Conservation (phyloP, 192 early-diverging fungal species). For the Podila verticillata region DNA sequence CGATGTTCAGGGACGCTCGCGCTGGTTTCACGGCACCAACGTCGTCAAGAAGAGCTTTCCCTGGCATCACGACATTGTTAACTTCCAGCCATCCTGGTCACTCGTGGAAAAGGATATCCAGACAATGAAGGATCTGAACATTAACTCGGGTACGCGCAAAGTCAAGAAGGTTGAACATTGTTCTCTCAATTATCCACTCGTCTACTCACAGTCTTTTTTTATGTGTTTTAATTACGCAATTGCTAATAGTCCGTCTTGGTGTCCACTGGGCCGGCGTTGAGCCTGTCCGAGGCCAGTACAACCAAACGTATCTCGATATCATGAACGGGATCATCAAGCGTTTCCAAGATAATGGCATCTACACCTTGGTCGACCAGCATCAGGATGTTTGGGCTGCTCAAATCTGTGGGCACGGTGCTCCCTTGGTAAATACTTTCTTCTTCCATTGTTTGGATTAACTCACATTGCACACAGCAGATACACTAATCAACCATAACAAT, state of each 20-base stretch:
- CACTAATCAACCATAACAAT: not conserved
- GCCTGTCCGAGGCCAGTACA: conserved; percentile 65
- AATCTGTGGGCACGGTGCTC: conserved; percentile 64
- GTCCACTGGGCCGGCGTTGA: conserved; percentile 75
- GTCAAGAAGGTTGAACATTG: too few species aligned
- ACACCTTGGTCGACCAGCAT: conserved; percentile 72
- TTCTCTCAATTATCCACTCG: too few species aligned
- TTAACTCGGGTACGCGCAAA: conserved; percentile 16
- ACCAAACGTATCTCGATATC: conserved; percentile 63
- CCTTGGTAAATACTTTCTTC: conserved; percentile 30
- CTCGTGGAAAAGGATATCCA: conserved; percentile 57
- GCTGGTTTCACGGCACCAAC: conserved; percentile 67
- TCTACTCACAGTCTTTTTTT: too few species aligned
- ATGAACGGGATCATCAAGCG: conserved; percentile 59
- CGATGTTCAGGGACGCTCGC: conserved; percentile 59
- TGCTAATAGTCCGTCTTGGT: conserved; percentile 35
- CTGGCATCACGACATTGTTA: conserved; percentile 50
- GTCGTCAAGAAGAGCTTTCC: conserved; percentile 67
- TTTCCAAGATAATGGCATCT: conserved; percentile 64
- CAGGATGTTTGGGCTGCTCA: conserved; percentile 64
- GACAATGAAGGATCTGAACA: conserved; percentile 35
- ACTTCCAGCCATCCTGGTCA: conserved; percentile 58
- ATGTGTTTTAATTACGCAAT: too few species aligned
- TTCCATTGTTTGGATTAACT: not conserved
- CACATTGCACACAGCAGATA: not conserved